Evolutionary conservation across 768 basidiomycete genomes (phyloP).

Genomic region (Russula griseocarnosa): DNA sequence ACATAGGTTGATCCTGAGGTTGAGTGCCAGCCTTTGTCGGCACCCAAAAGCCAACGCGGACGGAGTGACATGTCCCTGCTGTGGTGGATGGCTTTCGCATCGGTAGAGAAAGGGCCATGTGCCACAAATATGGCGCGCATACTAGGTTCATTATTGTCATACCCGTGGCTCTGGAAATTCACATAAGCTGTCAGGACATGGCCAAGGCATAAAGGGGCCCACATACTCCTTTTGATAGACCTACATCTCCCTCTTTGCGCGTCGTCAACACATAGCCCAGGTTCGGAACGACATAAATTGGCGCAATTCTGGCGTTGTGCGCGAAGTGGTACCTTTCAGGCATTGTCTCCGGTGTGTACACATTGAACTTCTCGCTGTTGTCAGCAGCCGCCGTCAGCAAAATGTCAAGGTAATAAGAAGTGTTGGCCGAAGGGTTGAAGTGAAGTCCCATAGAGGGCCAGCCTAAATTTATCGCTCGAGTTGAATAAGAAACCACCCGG

Average conservation of each 20-base stretch:
- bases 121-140: conserved; percentile 93
- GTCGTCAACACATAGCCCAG: conserved; percentile 79
- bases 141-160: conserved; percentile 68
- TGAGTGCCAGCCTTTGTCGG: conserved; percentile 61
- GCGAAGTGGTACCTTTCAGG: conserved; percentile 76
- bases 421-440: conserved; percentile 58
- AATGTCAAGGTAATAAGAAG: conserved; percentile 49
- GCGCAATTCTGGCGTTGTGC: conserved; percentile 73
- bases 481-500: neutral
- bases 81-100: conserved; percentile 56
- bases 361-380: conserved; percentile 66
- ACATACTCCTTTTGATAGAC: conserved; percentile 73
- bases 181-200: neutral
- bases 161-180: conserved; percentile 72
- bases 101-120: conserved; percentile 80
- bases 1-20: conserved; percentile 60
- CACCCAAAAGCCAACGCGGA: conserved; percentile 32
- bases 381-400: conserved; percentile 50
- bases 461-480: conserved; percentile 38
- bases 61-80: conserved; percentile 22
- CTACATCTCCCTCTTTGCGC: conserved; percentile 51
- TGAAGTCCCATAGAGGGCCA: conserved; percentile 90
- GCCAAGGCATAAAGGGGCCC: neutral
- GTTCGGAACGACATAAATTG: conserved; percentile 78
- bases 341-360: conserved; percentile 79